Base-by-base conservation (phyloP, 208 protist species). In the Leishmania tarentolae region DNA sequence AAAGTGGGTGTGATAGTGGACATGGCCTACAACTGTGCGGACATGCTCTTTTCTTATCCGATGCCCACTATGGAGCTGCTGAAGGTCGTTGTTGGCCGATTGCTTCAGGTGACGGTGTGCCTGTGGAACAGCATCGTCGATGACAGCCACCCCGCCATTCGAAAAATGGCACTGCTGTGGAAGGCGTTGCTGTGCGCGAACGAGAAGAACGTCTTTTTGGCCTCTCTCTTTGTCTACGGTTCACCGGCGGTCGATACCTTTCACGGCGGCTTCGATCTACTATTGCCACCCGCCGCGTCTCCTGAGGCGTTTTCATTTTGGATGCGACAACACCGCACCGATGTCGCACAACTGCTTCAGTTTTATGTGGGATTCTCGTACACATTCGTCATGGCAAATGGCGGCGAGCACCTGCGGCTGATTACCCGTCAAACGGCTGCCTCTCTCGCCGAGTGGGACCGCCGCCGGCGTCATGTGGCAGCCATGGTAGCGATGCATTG, bases 1-100 rank as follows among this genome's bases (percentile, higher is more conserved):
- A 80, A 80, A 52, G 92, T 88, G n/a, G 79, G 37, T 13, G 76
- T 68, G 7, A 84, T 87, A 13, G 83, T 93, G 21, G 88, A 91
- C 69, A 84, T 93, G 63, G 65, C 87, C n/a, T 87, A 86, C 80
- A 73, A 76, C 73, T 84, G 82, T 52, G 76, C 78, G 21, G 86
- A 88, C 59, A 74, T 83, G 35, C 81, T 95, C 63, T 88, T 95
- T 73, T 42, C 79, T n/a, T 75, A 70, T n/a, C 80, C 87, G 3
- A 83, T 95, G 63, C 90, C 91, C 9, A 79, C 83, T 4, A 72
- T 65, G 6, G 90, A 94, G 46, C 75, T 92, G 50, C 83, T 93
- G 13, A 83, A 80, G n/a, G 77, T 75, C 5, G 82, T 90, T 28
- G 78, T 88, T 40, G 61, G 77, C 31, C 85, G 86, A 0, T 78